Conservation (phyloP, 495 filamentous ascomycete species). For the Lophium mytilinum region DNA sequence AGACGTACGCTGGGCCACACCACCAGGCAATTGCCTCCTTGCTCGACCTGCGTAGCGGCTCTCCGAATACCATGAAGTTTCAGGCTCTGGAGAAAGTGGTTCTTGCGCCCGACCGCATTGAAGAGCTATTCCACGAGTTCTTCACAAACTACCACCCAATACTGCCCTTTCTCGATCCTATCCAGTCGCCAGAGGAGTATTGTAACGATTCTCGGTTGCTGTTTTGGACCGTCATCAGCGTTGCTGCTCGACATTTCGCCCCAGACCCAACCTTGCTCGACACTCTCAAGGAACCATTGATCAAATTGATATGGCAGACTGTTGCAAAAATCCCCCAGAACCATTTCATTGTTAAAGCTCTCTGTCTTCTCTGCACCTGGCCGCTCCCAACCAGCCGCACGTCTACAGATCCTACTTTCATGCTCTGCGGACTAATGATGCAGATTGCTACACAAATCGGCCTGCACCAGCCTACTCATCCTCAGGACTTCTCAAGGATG, state of each 20-base stretch:
- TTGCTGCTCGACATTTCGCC: conserved; percentile 69
- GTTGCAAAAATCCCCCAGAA: conserved; percentile 74
- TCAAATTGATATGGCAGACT: conserved; percentile 71
- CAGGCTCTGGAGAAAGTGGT: conserved; percentile 61
- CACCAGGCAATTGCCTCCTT: conserved; percentile 63
- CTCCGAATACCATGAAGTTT: conserved; percentile 15
- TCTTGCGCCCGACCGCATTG: conserved; percentile 61
- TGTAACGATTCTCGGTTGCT: conserved; percentile 64
- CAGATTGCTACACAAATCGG: conserved; percentile 87
- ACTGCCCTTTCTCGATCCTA: conserved; percentile 69
- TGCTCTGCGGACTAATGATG: conserved; percentile 85
- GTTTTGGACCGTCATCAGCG: conserved; percentile 80
- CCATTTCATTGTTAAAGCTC: conserved; percentile 84
- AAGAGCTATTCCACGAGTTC: conserved; percentile 68
- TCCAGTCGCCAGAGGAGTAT: conserved; percentile 60
- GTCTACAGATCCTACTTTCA: conserved; percentile 80
- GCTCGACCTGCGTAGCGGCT: conserved; percentile 58
- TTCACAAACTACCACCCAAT: conserved; percentile 80
- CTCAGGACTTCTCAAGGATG: conserved; percentile 81
- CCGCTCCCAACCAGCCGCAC: conserved; percentile 82
- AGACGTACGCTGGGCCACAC: conserved; percentile 64
- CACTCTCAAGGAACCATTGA: conserved; percentile 62
- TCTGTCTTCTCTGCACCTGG: conserved; percentile 86
- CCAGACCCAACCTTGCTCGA: conserved; percentile 58
- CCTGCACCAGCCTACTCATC: conserved; percentile 80